A percentile compares a stretch with the other conserved stretches of the same genome.
Evolutionary conservation across 202 grass and related monocot genomes (phyloP).

Genomic region (Alloteropsis angusta): DNA sequence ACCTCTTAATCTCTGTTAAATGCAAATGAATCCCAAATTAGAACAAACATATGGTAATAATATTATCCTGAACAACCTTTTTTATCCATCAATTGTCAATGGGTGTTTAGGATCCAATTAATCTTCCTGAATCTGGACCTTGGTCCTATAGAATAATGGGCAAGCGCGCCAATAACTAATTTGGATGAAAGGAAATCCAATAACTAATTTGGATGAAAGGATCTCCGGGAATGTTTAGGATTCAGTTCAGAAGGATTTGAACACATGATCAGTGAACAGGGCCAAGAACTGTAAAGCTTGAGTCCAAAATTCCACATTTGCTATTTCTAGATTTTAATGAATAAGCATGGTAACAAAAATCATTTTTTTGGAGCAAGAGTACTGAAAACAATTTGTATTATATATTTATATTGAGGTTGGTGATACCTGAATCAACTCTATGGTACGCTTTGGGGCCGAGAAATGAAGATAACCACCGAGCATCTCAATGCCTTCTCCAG

Average conservation of each 20-base stretch:
- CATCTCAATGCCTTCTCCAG: constrained; percentile 87
- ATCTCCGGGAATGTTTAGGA: not conserved
- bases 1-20: constrained; percentile 69
- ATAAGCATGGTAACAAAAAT: not conserved
- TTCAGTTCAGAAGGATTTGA: not conserved
- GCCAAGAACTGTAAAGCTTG: not conserved
- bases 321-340: not conserved
- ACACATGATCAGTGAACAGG: not conserved
- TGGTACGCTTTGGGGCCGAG: constrained; percentile 56
- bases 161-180: not conserved
- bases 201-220: not conserved
- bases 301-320: not conserved
- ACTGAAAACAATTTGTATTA: not conserved
- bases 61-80: not conserved
- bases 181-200: not conserved
- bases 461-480: constrained; percentile 89
- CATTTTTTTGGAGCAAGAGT: not conserved
- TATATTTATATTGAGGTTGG: not conserved
- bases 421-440: constrained; percentile 85
- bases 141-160: not conserved
- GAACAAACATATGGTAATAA: not conserved
- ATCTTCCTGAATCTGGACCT: not conserved
- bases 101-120: not conserved
- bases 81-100: not conserved
- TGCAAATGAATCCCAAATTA: not conserved